Conservation (phyloP, 768 basidiomycete species). For the Boletus speciosus region DNA sequence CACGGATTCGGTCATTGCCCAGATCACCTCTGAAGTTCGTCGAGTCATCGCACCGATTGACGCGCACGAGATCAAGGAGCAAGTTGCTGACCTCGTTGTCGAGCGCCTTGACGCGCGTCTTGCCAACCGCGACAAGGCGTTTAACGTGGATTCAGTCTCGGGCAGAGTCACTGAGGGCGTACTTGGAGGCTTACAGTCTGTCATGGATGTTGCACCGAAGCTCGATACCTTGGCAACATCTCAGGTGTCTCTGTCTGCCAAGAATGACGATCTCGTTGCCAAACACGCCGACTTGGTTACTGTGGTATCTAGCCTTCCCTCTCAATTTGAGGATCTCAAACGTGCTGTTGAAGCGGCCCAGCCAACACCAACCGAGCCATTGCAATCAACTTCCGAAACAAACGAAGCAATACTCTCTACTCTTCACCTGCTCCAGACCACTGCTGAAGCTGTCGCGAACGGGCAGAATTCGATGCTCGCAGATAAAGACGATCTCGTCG, state of each 20-base stretch:
- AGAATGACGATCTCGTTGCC: constrained; percentile 36
- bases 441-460: constrained; percentile 46
- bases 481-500: constrained; percentile 47
- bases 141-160: constrained; percentile 59
- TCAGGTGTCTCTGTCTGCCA: constrained; percentile 40
- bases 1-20: constrained; percentile 50
- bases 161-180: constrained; percentile 55
- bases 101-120: constrained; percentile 81
- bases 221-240: constrained; percentile 41
- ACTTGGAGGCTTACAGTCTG: constrained; percentile 39
- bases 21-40: constrained; percentile 68
- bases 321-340: constrained; percentile 42
- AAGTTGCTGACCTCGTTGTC: constrained; percentile 84
- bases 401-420: constrained; percentile 31
- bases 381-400: constrained; percentile 13
- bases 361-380: constrained; percentile 16
- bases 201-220: constrained; percentile 37
- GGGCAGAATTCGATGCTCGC: constrained; percentile 48
- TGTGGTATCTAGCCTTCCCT: constrained; percentile 47
- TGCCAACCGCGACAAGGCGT: constrained; percentile 68
- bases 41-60: constrained; percentile 73
- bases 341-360: constrained; percentile 39
- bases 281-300: constrained; percentile 40
- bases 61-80: constrained; percentile 84
- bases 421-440: constrained; percentile 44